phyloP scores from a whole-genome alignment of 352 stramenopile genomes.

The Phytophthora multivora region DNA sequence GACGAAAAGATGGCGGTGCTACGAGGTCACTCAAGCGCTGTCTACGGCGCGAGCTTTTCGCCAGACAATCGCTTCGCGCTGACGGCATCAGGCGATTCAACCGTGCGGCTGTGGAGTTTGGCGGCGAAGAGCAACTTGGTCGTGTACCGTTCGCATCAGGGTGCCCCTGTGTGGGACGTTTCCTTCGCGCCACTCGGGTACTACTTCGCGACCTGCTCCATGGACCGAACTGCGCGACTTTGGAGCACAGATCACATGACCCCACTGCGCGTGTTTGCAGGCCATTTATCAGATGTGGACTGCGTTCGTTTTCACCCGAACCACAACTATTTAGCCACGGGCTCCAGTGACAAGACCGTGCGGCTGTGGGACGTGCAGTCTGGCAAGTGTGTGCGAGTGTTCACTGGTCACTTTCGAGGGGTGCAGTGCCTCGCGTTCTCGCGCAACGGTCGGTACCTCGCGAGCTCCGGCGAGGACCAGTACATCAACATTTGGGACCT shows the following conservation, averaged over 20 bases:
- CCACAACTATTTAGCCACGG: constrained; percentile 95
- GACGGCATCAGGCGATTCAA: constrained; percentile 81
- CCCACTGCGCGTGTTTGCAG: constrained; percentile 93
- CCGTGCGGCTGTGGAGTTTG: constrained; percentile 86
- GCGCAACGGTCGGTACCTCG: constrained; percentile 89
- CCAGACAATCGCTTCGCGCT: constrained; percentile 88
- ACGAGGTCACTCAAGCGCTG: constrained; percentile 76
- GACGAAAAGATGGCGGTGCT: constrained; percentile 75
- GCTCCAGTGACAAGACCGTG: constrained; percentile 94
- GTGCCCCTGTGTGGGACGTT: constrained; percentile 92
- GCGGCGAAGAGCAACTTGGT: constrained; percentile 78
- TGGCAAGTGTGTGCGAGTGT: constrained; percentile 91
- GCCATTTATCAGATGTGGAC: constrained; percentile 93
- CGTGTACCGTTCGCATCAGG: constrained; percentile 76
- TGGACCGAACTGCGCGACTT: constrained; percentile 92
- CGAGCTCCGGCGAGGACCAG: constrained; percentile 84
- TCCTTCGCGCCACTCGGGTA: constrained; percentile 91
- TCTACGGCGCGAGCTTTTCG: constrained; percentile 87
- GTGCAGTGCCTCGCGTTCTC: constrained; percentile 91
- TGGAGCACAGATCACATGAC: constrained; percentile 93
- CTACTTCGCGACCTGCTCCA: constrained; percentile 95
- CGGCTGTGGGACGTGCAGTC: constrained; percentile 95
- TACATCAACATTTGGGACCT: constrained; percentile 96
- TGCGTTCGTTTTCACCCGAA: constrained; percentile 95
- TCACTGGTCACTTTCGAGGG: constrained; percentile 90